Conservation (phyloP, 768 basidiomycete genomes). For the Coprinopsis marcescibilis region DNA sequence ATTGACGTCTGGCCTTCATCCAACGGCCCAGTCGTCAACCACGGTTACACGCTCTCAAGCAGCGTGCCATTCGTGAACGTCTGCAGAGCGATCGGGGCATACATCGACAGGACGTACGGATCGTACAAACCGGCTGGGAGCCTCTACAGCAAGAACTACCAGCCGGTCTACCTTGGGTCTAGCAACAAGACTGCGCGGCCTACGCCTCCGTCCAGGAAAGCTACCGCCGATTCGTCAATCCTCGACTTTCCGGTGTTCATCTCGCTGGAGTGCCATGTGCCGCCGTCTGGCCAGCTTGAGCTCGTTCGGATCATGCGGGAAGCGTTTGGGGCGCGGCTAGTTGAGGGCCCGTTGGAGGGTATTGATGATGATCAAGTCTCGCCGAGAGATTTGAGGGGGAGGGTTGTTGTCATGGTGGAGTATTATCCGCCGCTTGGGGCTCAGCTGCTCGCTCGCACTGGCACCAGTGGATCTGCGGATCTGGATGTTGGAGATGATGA, state of each 20-base stretch:
- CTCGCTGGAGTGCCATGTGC: constrained; percentile 60
- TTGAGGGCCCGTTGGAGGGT: constrained; percentile 33
- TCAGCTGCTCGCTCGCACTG: too few species aligned
- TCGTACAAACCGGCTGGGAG: constrained; percentile 1
- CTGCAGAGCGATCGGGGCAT: constrained; percentile 44
- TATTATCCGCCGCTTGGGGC: constrained; percentile 43
- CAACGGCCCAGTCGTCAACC: constrained; percentile 51
- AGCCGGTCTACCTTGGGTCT: neutral
- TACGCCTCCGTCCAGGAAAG: neutral
- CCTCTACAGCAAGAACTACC: constrained; percentile 1
- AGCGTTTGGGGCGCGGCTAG: constrained; percentile 48
- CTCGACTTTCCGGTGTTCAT: constrained; percentile 41
- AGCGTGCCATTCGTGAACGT: constrained; percentile 47
- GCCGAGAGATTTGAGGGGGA: constrained; percentile 43
- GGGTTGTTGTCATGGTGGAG: constrained; percentile 59
- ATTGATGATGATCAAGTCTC: constrained; percentile 31
- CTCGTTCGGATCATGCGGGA: constrained; percentile 47
- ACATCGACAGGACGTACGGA: constrained; percentile 29
- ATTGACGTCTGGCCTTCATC: constrained; percentile 62
- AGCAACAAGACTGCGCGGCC: constrained; percentile 4
- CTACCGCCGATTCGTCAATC: neutral
- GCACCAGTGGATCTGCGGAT: constrained; percentile 20
- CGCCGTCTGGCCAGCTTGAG: constrained; percentile 41
- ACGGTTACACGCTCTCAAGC: constrained; percentile 54
- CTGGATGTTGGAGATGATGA: constrained; percentile 13